phyloP scores from a whole-genome alignment of 371 early-diverging fungal genomes.

The Mortierella sp. region DNA sequence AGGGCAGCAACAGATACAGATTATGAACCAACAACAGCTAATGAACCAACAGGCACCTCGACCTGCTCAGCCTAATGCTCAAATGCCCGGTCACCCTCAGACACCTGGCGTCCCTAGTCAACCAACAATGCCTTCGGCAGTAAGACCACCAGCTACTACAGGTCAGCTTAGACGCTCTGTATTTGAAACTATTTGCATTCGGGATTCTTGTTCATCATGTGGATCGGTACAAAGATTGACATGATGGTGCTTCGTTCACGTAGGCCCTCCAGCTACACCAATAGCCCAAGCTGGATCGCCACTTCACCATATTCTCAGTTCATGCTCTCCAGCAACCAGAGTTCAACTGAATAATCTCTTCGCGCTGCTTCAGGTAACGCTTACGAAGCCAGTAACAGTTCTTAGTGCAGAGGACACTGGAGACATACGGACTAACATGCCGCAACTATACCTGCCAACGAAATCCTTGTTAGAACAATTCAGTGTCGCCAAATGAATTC shows the following conservation, averaged over 20 bases:
- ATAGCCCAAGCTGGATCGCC: slow-evolving; percentile 43
- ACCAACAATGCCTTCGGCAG: slow-evolving; percentile 8
- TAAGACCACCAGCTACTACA: slow-evolving; percentile 10
- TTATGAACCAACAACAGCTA: too few species aligned
- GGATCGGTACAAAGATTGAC: too few species aligned
- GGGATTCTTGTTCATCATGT: too few species aligned
- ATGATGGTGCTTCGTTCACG: not conserved
- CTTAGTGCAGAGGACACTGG: too few species aligned
- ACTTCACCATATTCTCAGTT: slow-evolving; percentile 36
- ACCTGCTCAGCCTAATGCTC: slow-evolving; percentile 11
- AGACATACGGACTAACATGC: not conserved
- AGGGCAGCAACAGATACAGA: slow-evolving; percentile 11
- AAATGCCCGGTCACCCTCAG: slow-evolving; percentile 12
- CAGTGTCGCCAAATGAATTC: slow-evolving; percentile 38
- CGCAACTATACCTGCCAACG: not conserved
- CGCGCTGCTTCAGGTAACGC: slow-evolving; percentile 32
- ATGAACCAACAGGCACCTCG: slow-evolving; percentile 7
- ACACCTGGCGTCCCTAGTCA: slow-evolving; percentile 19
- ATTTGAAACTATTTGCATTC: too few species aligned
- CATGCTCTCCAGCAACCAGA: slow-evolving; percentile 20
- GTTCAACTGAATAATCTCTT: slow-evolving; percentile 28
- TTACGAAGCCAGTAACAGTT: not conserved
- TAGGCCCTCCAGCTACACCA: slow-evolving; percentile 10
- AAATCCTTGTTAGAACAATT: slow-evolving; percentile 16
- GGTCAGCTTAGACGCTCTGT: too few species aligned